phyloP scores from a whole-genome alignment of 352 stramenopile species.

The Phytophthora pistaciae region DNA sequence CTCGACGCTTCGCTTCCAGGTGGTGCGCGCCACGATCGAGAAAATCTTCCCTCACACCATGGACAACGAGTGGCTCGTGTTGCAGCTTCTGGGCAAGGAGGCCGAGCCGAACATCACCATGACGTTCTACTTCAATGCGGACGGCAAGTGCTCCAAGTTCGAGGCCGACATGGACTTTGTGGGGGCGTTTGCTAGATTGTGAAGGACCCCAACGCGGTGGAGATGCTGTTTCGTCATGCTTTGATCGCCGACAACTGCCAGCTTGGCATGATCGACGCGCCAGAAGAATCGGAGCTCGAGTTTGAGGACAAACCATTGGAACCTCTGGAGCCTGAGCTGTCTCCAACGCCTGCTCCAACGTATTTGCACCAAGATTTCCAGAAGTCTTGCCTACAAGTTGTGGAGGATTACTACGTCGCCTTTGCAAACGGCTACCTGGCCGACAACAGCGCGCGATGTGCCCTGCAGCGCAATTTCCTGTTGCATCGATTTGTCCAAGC shows the following conservation, averaged over 20 bases:
- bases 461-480: constrained; percentile 2
- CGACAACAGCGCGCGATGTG: neutral
- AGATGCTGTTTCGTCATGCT: constrained; percentile 25
- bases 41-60: constrained; percentile 20
- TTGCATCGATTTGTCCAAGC: neutral
- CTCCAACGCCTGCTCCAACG: too few species aligned
- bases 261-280: constrained; percentile 23
- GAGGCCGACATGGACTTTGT: constrained; percentile 43
- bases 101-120: constrained; percentile 17
- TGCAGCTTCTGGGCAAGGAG: constrained; percentile 41
- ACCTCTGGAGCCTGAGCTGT: too few species aligned
- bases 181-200: constrained; percentile 35
- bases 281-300: neutral
- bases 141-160: constrained; percentile 17
- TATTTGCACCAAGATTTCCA: neutral
- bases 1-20: constrained; percentile 4
- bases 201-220: constrained; percentile 30
- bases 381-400: neutral
- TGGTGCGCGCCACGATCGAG: constrained; percentile 8
- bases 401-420: constrained; percentile 6
- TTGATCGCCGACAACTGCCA: constrained; percentile 41
- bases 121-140: constrained; percentile 41
- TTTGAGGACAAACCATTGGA: neutral
- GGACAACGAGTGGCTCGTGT: constrained; percentile 38
- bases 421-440: constrained; percentile 4